A percentile compares a stretch with the other conserved stretches of the same genome.
phyloP scores from a whole-genome alignment of 2,329 filamentous ascomycete species.

The Arthrobotrys megalospora region DNA sequence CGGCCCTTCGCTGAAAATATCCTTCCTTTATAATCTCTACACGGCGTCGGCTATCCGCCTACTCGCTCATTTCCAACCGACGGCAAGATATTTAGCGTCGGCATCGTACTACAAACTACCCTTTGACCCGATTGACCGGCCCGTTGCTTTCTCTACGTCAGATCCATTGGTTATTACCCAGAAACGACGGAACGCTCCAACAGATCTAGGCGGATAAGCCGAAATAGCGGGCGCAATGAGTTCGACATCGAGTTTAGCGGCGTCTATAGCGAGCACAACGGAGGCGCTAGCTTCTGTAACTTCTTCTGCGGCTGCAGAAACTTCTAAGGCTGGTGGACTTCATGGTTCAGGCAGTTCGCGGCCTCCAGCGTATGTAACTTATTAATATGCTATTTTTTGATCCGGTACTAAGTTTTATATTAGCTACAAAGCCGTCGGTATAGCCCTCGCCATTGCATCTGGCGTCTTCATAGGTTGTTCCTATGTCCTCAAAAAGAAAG shows the following conservation, averaged over 20 bases:
- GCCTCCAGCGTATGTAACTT: slow-evolving; percentile 50
- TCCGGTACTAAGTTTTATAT: slow-evolving; percentile 11
- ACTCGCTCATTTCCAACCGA: slow-evolving; percentile 31
- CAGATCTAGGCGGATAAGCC: slow-evolving; percentile 9
- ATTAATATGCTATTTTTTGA: neutral
- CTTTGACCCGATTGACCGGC: neutral
- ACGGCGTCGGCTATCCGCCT: neutral
- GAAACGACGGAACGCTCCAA: slow-evolving; percentile 18
- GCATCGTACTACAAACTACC: neutral
- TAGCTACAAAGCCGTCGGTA: slow-evolving; percentile 86
- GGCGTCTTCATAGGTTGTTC: slow-evolving; percentile 94
- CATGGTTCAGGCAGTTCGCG: slow-evolving; percentile 10
- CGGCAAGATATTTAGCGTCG: slow-evolving; percentile 40
- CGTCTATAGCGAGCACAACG: slow-evolving; percentile 24
- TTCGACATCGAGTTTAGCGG: slow-evolving; percentile 41
- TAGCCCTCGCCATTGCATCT: slow-evolving; percentile 86
- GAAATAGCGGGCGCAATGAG: slow-evolving; percentile 29
- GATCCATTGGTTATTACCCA: neutral
- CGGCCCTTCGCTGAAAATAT: slow-evolving; percentile 36
- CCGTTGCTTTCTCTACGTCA: neutral
- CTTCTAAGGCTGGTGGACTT: slow-evolving; percentile 9
- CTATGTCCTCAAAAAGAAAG: slow-evolving; percentile 95
- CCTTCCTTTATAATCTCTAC: slow-evolving; percentile 23
- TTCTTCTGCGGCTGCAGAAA: slow-evolving; percentile 44
- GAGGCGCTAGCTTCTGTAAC: slow-evolving; percentile 41